Conservation (phyloP, 495 filamentous ascomycete species). For the Penicillium maclennaniae region DNA sequence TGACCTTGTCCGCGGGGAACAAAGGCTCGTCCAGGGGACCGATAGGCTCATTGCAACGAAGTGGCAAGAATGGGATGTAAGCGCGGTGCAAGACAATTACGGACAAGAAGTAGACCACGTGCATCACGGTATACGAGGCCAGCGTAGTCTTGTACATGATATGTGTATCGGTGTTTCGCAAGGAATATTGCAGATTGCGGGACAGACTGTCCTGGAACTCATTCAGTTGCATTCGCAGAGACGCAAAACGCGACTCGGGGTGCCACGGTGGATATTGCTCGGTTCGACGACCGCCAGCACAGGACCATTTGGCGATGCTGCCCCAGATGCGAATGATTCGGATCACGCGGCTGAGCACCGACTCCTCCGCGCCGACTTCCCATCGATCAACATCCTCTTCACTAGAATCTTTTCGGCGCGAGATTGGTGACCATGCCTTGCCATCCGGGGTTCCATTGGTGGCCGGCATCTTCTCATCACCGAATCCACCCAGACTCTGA, state of each 20-base stretch:
- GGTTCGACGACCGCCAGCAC: conserved; percentile 62
- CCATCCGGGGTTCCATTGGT: conserved; percentile 31
- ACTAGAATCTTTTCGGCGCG: conserved; percentile 61
- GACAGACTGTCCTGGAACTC: conserved; percentile 67
- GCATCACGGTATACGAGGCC: conserved; percentile 71
- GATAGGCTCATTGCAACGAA: conserved; percentile 61
- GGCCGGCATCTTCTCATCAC: conserved; percentile 34
- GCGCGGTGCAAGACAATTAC: conserved; percentile 76
- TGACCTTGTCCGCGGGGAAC: conserved; percentile 52
- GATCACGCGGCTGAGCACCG: conserved; percentile 70
- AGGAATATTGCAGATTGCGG: conserved; percentile 64
- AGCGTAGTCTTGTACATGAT: conserved; percentile 68
- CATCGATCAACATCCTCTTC: conserved; percentile 61
- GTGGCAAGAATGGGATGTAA: conserved; percentile 77
- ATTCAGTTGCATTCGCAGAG: conserved; percentile 56
- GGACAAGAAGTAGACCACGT: conserved; percentile 73
- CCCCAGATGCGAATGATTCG: conserved; percentile 78
- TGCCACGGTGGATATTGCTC: conserved; percentile 63
- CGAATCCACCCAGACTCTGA: conserved; percentile 40
- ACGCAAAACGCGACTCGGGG: conserved; percentile 56
- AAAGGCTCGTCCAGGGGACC: conserved; percentile 72
- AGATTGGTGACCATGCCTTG: conserved; percentile 44
- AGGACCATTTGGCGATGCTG: conserved; percentile 70
- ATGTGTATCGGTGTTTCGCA: conserved; percentile 74
- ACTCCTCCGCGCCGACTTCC: conserved; percentile 60